A percentile compares a stretch with the other conserved stretches of the same genome.
Evolutionary conservation across 176 grass and related monocot species (phyloP).

Genomic region (Lolium perenne): DNA sequence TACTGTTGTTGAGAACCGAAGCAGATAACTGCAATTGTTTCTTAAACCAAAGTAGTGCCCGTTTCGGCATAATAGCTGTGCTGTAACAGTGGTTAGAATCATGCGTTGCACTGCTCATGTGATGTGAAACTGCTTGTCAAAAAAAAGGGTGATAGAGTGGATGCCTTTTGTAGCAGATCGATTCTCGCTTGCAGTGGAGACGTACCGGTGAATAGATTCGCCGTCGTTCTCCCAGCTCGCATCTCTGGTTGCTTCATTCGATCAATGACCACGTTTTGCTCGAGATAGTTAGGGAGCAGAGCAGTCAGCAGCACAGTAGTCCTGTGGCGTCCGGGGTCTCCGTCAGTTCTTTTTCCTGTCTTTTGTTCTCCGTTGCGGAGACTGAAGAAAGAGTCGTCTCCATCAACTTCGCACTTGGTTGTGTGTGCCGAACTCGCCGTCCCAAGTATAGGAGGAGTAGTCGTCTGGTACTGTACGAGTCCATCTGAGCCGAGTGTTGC

Average conservation of each 20-base stretch:
- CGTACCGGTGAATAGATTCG: not conserved
- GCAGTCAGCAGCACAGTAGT: not conserved
- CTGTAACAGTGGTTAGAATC: not conserved
- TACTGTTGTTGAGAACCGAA: not conserved
- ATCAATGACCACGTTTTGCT: conserved; percentile 20
- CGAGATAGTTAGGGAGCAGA: not conserved
- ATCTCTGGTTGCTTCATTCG: conserved; percentile 2
- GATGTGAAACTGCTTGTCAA: not conserved
- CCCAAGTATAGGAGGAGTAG: not conserved
- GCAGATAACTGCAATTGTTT: not conserved
- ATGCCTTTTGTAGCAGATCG: not conserved
- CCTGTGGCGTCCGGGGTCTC: not conserved
- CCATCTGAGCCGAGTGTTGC: not conserved
- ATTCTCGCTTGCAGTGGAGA: not conserved
- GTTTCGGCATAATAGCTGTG: not conserved
- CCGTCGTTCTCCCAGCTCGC: not conserved
- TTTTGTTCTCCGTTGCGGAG: not conserved
- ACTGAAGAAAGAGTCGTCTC: not conserved
- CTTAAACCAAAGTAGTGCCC: not conserved
- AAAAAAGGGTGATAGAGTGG: not conserved
- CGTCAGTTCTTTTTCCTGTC: not conserved
- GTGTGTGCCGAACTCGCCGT: not conserved
- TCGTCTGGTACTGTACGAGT: not conserved
- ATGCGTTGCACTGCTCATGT: not conserved
- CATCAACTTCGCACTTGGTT: not conserved